Evolutionary conservation across 2,329 filamentous ascomycete genomes (phyloP).

Genomic region (Pseudodiploospora longispora): DNA sequence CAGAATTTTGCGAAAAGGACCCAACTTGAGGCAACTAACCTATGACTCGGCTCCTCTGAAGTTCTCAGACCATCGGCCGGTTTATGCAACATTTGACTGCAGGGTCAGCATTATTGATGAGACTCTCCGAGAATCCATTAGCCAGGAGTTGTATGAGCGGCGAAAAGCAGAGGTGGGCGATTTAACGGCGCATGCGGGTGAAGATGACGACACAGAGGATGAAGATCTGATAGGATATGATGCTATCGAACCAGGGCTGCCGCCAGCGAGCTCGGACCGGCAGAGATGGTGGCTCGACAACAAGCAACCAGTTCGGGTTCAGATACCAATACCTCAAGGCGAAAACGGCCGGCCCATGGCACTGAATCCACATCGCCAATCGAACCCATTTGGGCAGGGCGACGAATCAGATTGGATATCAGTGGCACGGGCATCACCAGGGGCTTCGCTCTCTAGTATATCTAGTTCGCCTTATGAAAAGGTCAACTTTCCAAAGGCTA

Average conservation of each 20-base stretch:
- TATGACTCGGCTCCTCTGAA: constrained; percentile 76
- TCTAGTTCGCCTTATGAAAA: constrained; percentile 54
- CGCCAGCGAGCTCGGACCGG: constrained; percentile 58
- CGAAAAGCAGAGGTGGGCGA: constrained; percentile 59
- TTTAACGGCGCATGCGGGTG: constrained; percentile 45
- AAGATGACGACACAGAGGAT: constrained; percentile 56
- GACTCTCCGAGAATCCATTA: constrained; percentile 60
- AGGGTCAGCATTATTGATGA: constrained; percentile 76
- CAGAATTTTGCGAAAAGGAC: constrained; percentile 78
- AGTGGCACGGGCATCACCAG: constrained; percentile 46
- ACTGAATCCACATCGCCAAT: constrained; percentile 64
- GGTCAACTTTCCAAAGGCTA: constrained; percentile 40
- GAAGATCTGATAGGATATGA: constrained; percentile 78
- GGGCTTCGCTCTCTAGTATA: constrained; percentile 47
- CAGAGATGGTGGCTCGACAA: constrained; percentile 65
- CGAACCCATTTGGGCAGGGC: constrained; percentile 72
- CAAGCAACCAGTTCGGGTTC: constrained; percentile 66
- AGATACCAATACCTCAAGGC: constrained; percentile 54
- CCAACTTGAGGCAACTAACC: constrained; percentile 70
- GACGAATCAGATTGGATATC: constrained; percentile 81
- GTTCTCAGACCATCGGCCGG: constrained; percentile 94
- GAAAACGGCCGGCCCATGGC: constrained; percentile 45
- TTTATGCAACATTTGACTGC: constrained; percentile 84
- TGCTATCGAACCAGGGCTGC: constrained; percentile 69
- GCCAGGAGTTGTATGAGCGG: constrained; percentile 64